phyloP scores from a whole-genome alignment of 208 protist species.

The Leishmania braziliensis region DNA sequence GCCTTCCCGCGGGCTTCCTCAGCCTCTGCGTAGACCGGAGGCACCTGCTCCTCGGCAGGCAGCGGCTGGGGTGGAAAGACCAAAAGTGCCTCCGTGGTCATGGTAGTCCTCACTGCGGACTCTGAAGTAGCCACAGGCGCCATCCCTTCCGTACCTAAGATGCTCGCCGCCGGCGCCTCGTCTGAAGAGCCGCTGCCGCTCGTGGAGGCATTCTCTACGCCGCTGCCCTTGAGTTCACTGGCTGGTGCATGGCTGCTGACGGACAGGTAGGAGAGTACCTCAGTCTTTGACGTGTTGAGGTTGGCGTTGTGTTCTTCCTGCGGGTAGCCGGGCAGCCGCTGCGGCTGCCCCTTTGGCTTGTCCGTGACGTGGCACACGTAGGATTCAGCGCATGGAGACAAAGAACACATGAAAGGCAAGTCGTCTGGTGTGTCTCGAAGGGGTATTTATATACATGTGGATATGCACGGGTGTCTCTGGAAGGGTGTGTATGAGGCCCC shows the following conservation, averaged over 20 bases:
- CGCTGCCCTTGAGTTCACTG: background rate
- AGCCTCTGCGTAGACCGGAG: background rate
- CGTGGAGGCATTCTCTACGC: background rate
- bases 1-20: background rate
- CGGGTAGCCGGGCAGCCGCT: background rate
- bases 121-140: background rate
- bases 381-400: slow-evolving; percentile 3
- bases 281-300: background rate
- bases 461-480: background rate
- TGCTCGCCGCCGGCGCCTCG: background rate
- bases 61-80: background rate
- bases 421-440: background rate
- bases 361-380: slow-evolving; percentile 33
- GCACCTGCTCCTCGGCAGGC: background rate
- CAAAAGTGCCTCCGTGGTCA: background rate
- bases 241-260: background rate
- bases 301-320: background rate
- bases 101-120: background rate
- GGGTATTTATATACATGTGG: background rate
- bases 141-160: background rate
- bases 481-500: background rate
- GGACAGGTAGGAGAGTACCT: background rate
- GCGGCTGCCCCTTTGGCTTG: background rate
- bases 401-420: background rate
- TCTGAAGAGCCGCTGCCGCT: background rate